Conservation (phyloP, 345 rosid species). For the Populus nigra region DNA sequence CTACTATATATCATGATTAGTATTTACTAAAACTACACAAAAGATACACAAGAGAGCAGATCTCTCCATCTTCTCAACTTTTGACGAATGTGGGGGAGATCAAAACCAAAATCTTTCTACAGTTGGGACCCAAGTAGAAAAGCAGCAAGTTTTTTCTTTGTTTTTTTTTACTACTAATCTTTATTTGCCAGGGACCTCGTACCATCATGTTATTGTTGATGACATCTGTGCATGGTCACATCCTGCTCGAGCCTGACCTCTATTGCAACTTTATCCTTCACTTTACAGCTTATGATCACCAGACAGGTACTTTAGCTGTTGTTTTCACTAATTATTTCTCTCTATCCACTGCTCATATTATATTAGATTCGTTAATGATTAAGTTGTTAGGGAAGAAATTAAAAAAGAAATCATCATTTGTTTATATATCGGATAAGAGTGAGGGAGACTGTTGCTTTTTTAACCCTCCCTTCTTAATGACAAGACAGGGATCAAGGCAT, state of each 20-base stretch:
- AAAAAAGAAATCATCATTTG: background rate
- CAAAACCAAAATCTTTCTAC: background rate
- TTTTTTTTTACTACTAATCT: background rate
- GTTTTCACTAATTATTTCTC: constrained; percentile 13
- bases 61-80: background rate
- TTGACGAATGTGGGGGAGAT: background rate
- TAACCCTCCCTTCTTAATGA: background rate
- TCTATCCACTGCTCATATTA: background rate
- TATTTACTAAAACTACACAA: background rate
- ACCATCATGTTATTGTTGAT: background rate
- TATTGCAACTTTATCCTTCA: background rate
- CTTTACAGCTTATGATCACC: constrained; percentile 18
- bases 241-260: constrained; percentile 16
- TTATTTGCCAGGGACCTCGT: constrained; percentile 17
- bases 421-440: background rate
- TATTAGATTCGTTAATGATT: constrained; percentile 1
- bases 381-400: background rate
- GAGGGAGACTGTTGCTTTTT: background rate
- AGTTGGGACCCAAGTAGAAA: background rate
- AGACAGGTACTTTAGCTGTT: constrained; percentile 10
- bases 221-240: constrained; percentile 3
- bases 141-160: background rate
- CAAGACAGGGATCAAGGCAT: background rate
- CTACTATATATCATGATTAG: background rate
- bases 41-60: background rate